A percentile compares a stretch with the other conserved stretches of the same genome.
Conservation (phyloP, 2,329 filamentous ascomycete genomes). For the Arthroderma sp. region DNA sequence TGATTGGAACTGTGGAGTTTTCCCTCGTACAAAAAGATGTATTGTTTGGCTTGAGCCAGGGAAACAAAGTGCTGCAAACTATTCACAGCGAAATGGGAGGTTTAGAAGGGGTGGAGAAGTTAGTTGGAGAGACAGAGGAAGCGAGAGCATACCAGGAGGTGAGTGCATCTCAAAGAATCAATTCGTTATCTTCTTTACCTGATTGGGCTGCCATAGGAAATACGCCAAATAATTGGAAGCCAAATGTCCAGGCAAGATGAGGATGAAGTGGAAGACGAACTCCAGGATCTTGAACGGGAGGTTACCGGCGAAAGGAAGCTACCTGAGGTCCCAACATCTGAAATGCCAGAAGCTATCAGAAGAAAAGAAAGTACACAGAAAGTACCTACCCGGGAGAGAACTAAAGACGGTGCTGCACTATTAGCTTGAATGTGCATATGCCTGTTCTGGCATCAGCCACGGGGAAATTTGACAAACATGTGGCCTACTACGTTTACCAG, state of each 20-base stretch:
- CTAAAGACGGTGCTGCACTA: constrained; percentile 8
- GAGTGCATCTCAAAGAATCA: constrained; percentile 15
- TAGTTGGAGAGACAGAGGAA: constrained; percentile 86
- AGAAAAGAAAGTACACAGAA: constrained; percentile 10
- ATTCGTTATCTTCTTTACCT: not conserved
- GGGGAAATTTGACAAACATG: too few species aligned
- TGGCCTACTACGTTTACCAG: too few species aligned
- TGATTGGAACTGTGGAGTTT: constrained; percentile 86
- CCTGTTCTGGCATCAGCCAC: too few species aligned
- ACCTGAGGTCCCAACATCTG: constrained; percentile 27
- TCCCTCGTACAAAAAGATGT: constrained; percentile 95
- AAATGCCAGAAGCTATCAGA: constrained; percentile 18
- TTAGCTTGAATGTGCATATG: too few species aligned
- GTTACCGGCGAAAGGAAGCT: constrained; percentile 26
- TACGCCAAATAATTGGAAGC: constrained; percentile 79
- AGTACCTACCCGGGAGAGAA: constrained; percentile 22
- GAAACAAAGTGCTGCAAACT: constrained; percentile 74
- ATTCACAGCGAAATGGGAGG: constrained; percentile 96
- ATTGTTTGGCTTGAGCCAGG: constrained; percentile 80
- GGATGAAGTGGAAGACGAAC: constrained; percentile 92
- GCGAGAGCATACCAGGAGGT: constrained; percentile 85
- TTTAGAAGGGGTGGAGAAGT: constrained; percentile 81
- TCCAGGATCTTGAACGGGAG: constrained; percentile 65
- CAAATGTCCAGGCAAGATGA: constrained; percentile 90
- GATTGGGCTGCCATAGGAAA: constrained; percentile 46